Percentiles rank a stretch among this genome's conserved stretches.
These are phyloP conservation scores for Rauvolfia tetraphylla DNA, from an alignment of 257 asterid species.

Conservation along the genomic window DNA sequence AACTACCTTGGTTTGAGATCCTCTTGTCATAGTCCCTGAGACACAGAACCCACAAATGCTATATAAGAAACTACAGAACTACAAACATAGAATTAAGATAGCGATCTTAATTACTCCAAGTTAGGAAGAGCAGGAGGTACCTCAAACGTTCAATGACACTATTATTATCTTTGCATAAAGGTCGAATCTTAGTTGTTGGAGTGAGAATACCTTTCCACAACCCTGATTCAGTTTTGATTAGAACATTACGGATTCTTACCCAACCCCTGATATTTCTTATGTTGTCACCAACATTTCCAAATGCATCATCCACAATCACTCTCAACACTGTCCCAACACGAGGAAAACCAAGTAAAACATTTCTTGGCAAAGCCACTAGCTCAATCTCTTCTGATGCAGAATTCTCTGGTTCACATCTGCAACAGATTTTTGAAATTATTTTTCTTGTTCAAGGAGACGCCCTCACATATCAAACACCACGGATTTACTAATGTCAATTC, in stretches of 20 bases:
- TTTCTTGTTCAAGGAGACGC: not conserved
- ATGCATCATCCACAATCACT: slow-evolving; percentile 11
- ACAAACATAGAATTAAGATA: not conserved
- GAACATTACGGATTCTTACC: slow-evolving; percentile 25
- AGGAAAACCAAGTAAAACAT: slow-evolving; percentile 10
- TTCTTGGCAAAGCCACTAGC: not conserved
- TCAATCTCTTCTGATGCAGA: slow-evolving; percentile 4
- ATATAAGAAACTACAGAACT: not conserved
- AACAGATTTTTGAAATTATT: not conserved
- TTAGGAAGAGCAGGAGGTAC: slow-evolving; percentile 9
- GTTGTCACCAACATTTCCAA: slow-evolving; percentile 16
- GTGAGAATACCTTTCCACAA: slow-evolving; percentile 23
- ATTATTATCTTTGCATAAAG: not conserved
- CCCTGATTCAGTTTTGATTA: slow-evolving; percentile 13
- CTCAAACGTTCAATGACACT: slow-evolving; percentile 9
- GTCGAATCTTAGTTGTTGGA: slow-evolving; percentile 15
- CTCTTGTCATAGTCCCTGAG: slow-evolving; percentile 13
- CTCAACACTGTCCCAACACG: slow-evolving; percentile 11
- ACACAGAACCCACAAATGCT: not conserved
- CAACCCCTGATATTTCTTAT: slow-evolving; percentile 18
- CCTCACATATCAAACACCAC: not conserved
- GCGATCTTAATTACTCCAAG: not conserved
- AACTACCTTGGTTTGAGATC: not conserved
- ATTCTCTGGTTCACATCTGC: slow-evolving; percentile 5
- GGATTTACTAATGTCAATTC: not conserved